phyloP scores from a whole-genome alignment of 768 basidiomycete genomes.

The Neoboletus magnificus region DNA sequence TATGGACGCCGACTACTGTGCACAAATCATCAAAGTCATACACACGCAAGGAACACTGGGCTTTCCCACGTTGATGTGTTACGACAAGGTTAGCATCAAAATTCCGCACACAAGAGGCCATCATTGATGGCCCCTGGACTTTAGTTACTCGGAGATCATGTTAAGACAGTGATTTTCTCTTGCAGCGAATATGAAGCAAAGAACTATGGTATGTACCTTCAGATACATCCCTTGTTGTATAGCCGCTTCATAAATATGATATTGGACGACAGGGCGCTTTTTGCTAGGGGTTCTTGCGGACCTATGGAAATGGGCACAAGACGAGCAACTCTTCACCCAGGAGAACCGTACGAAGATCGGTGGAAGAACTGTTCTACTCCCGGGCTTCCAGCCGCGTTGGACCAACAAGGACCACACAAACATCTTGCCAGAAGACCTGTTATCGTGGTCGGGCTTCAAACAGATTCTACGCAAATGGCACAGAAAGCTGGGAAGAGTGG shows the following conservation, averaged over 20 bases:
- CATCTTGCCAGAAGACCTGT: conserved; percentile 46
- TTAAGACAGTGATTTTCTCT: conserved; percentile 82
- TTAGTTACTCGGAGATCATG: conserved; percentile 80
- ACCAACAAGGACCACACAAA: conserved; percentile 39
- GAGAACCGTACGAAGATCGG: conserved; percentile 66
- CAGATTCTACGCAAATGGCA: conserved; percentile 82
- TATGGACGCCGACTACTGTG: conserved; percentile 94
- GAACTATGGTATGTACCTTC: conserved; percentile 69
- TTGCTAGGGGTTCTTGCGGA: conserved; percentile 75
- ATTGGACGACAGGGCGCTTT: conserved; percentile 67
- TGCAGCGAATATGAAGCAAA: conserved; percentile 96
- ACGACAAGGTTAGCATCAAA: conserved; percentile 61
- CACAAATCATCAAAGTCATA: conserved; percentile 83
- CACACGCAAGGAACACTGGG: conserved; percentile 87
- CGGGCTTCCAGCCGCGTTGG: conserved; percentile 63
- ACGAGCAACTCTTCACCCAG: conserved; percentile 69
- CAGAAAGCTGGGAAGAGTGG: conserved; percentile 65
- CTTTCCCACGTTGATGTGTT: conserved; percentile 82
- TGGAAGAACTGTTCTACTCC: conserved; percentile 58
- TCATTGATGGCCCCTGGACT: conserved; percentile 3
- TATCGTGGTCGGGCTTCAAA: conserved; percentile 71
- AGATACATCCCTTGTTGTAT: neutral
- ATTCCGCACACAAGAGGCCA: neutral
- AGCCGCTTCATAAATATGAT: neutral
- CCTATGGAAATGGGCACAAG: conserved; percentile 73